Evolutionary conservation across 306 rosid genomes (phyloP), one percentile per base, ranked within the genome.

Genomic region (Betula pendula): DNA sequence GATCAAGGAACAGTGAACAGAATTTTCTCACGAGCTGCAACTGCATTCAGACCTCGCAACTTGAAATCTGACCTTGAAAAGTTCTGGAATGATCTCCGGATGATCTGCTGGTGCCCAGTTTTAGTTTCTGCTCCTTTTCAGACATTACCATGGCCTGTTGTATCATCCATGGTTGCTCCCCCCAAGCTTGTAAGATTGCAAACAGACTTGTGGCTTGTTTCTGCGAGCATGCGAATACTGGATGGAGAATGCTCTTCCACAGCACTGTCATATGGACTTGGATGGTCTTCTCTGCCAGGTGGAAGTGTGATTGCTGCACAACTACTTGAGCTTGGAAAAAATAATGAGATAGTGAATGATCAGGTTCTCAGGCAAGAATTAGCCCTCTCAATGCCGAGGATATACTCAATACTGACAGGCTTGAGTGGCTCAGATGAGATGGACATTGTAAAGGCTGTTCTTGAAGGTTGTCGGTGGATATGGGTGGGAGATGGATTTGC

Each of bases 401-500:
- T 94, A 81, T 94, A 94, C 83, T 88, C 95, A 27, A 89, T 92
- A 72, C 81, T 94, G 81, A 79, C 88, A 58, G 78, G 90, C 77
- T 88, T 94, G 96, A 80, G 88, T 68, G 88, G 87, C 68, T 86
- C 93, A 38, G 98, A 94, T 84, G 98, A 92, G 92, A 92, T 94
- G 91, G 97, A 94, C 77, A 89, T 94, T 78, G 97, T 94, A 52
- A 94, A 94, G 87, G 96, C 95, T 83, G 91, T 94, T 83, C 98
- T 94, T 85, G 97, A 94, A 89, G 96, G 95, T 51, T 89, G 92
- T 75, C 85, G 96, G 47, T 94, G 97, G 98, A 89, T 94, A 76
- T 94, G 98, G 98, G 98, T 94, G 79, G 98, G 98, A 69, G 98
- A 94, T 83, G 98, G 98, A 81, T 92, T 94, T 80, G 94, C 95